Conservation (phyloP, 306 rosid species). For the Astragalus glycyphyllos region DNA sequence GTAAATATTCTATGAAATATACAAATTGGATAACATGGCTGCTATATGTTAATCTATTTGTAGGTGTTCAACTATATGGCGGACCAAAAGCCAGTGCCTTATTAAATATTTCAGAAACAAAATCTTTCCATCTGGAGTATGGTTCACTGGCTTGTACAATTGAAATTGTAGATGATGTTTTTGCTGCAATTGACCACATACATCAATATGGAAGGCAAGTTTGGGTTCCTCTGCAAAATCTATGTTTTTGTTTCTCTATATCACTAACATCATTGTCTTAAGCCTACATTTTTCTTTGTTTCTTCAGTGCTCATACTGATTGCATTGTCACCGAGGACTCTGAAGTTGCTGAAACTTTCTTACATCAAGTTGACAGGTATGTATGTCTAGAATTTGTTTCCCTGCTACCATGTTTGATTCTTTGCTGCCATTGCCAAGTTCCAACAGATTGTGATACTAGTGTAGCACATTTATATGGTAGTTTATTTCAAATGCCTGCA, state of each 20-base stretch:
- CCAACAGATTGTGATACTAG: background rate
- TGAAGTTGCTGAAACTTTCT: conserved; percentile 73
- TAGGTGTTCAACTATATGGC: conserved; percentile 80
- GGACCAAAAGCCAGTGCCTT: conserved; percentile 74
- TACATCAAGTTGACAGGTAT: conserved; percentile 80
- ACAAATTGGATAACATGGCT: background rate
- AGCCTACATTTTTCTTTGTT: conserved; percentile 18
- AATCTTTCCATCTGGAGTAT: conserved; percentile 71
- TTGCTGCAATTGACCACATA: conserved; percentile 79
- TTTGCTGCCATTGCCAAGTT: conserved; percentile 2
- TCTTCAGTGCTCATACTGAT: conserved; percentile 80
- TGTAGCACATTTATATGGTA: conserved; percentile 3
- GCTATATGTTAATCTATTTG: conserved; percentile 31
- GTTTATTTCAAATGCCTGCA: conserved; percentile 22
- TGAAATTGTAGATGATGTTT: conserved; percentile 85
- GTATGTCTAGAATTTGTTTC: conserved; percentile 28
- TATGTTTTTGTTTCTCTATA: background rate
- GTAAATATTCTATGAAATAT: background rate
- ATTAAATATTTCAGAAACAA: conserved; percentile 60
- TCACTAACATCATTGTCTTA: background rate
- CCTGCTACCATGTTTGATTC: background rate
- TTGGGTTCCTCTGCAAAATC: conserved; percentile 27
- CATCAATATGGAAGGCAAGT: conserved; percentile 77
- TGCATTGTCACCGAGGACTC: conserved; percentile 77
- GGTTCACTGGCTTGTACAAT: conserved; percentile 75